Evolutionary conservation across 331 rosid genomes (phyloP).

Genomic region (Pyracantha coccinea): DNA sequence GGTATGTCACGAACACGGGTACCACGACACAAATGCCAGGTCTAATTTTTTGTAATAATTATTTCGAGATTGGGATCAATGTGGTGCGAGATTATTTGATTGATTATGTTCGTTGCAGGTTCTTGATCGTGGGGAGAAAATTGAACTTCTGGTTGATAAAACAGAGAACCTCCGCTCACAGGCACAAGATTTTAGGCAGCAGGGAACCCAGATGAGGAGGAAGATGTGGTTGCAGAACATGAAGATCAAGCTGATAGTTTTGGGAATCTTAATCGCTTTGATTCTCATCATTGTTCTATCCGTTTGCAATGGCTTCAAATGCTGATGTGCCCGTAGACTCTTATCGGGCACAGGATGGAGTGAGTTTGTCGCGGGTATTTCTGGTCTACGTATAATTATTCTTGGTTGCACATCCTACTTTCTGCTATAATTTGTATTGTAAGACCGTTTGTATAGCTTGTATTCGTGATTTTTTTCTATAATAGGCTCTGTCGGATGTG

Average conservation of each 20-base stretch:
- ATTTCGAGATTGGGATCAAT: background rate
- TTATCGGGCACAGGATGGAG: constrained; percentile 6
- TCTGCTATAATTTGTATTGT: constrained; percentile 15
- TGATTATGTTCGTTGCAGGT: constrained; percentile 40
- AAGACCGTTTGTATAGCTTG: constrained; percentile 45
- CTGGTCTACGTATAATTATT: constrained; percentile 15
- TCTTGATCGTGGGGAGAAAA: constrained; percentile 79
- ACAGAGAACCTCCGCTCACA: constrained; percentile 81
- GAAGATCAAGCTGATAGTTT: constrained; percentile 77
- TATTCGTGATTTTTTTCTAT: constrained; percentile 9
- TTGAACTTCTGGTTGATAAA: constrained; percentile 76
- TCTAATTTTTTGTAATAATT: background rate
- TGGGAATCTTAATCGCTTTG: constrained; percentile 56
- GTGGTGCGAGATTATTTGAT: constrained; percentile 4
- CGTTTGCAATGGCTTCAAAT: constrained; percentile 60
- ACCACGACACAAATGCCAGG: too few species aligned
- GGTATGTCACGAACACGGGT: too few species aligned
- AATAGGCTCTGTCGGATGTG: constrained; percentile 13
- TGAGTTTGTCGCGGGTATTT: constrained; percentile 7
- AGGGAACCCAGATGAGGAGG: constrained; percentile 60
- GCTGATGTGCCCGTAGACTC: constrained; percentile 21
- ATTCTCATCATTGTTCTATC: constrained; percentile 73
- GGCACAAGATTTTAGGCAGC: constrained; percentile 70
- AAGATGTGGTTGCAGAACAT: constrained; percentile 91
- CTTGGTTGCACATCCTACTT: constrained; percentile 21